These are phyloP conservation scores for Elsinoe batatas DNA, from an alignment of 2,329 filamentous ascomycete species.

Conservation along the genomic window DNA sequence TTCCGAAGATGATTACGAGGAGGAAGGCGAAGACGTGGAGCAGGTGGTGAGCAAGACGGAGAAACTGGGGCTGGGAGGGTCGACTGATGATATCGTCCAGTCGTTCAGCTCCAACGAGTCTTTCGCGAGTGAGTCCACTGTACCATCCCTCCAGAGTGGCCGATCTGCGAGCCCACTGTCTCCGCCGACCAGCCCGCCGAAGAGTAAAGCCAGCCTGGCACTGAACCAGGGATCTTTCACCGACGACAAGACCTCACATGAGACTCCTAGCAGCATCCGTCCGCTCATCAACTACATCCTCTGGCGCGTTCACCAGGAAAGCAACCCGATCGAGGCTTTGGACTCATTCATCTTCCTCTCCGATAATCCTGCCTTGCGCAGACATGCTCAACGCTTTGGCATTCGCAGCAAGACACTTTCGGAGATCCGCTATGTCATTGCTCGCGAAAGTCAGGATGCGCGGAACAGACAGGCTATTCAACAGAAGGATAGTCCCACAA, in stretches of 20 bases:
- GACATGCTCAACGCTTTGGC: slow-evolving; percentile 40
- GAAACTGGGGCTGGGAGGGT: slow-evolving; percentile 16
- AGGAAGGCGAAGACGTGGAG: slow-evolving; percentile 26
- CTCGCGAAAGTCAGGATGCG: slow-evolving; percentile 40
- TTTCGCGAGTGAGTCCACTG: slow-evolving; percentile 29
- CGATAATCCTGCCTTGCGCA: slow-evolving; percentile 38
- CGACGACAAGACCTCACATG: not conserved
- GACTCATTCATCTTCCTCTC: slow-evolving; percentile 44
- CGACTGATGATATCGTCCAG: not conserved
- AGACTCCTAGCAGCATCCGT: slow-evolving; percentile 24
- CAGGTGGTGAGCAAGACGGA: slow-evolving; percentile 16
- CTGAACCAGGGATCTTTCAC: not conserved
- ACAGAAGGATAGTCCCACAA: slow-evolving; percentile 14
- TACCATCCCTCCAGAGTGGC: slow-evolving; percentile 31
- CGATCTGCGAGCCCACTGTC: slow-evolving; percentile 24
- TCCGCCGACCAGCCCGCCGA: slow-evolving; percentile 25
- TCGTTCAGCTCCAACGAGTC: slow-evolving; percentile 34
- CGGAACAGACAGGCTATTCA: slow-evolving; percentile 27
- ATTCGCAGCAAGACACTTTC: slow-evolving; percentile 41
- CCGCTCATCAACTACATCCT: slow-evolving; percentile 43
- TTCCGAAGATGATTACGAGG: slow-evolving; percentile 37
- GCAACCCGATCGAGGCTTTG: slow-evolving; percentile 37
- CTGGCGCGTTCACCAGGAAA: slow-evolving; percentile 42
- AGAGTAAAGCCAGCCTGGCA: slow-evolving; percentile 15
- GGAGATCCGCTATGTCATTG: slow-evolving; percentile 40